Conservation (phyloP, 2,329 filamentous ascomycete species). For the Stemphylium vesicarium region DNA sequence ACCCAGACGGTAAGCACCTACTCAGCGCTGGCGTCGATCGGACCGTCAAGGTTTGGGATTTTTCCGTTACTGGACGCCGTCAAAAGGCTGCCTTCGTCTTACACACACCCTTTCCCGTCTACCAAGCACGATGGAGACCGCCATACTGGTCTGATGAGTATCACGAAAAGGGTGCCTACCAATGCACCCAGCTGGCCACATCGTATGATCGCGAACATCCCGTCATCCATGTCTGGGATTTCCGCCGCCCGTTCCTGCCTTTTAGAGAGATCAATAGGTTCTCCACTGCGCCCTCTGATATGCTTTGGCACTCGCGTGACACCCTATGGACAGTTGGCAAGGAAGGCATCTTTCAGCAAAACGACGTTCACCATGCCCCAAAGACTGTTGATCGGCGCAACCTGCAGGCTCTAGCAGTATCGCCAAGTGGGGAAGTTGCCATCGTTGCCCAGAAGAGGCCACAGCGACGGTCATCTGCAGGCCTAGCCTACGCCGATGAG, state of each 20-base stretch:
- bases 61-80: slow-evolving; percentile 61
- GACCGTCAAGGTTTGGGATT: slow-evolving; percentile 69
- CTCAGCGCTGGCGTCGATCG: slow-evolving; percentile 68
- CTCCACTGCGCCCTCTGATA: slow-evolving; percentile 61
- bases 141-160: slow-evolving; percentile 62
- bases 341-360: slow-evolving; percentile 67
- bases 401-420: slow-evolving; percentile 63
- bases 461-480: slow-evolving; percentile 50
- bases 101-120: slow-evolving; percentile 66
- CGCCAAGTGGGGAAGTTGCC: slow-evolving; percentile 63
- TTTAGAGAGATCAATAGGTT: slow-evolving; percentile 66
- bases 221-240: slow-evolving; percentile 68
- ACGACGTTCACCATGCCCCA: slow-evolving; percentile 65
- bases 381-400: slow-evolving; percentile 65
- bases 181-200: slow-evolving; percentile 67
- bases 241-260: slow-evolving; percentile 66
- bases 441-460: slow-evolving; percentile 61
- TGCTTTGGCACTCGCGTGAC: slow-evolving; percentile 70
- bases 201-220: slow-evolving; percentile 68
- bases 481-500: slow-evolving; percentile 49
- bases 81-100: slow-evolving; percentile 66
- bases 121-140: slow-evolving; percentile 68
- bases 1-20: slow-evolving; percentile 69
- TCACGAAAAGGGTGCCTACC: slow-evolving; percentile 60
- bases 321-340: slow-evolving; percentile 69